phyloP scores from a whole-genome alignment of 805 yeast genomes.

The Tetrapisispora pingtungensis region DNA sequence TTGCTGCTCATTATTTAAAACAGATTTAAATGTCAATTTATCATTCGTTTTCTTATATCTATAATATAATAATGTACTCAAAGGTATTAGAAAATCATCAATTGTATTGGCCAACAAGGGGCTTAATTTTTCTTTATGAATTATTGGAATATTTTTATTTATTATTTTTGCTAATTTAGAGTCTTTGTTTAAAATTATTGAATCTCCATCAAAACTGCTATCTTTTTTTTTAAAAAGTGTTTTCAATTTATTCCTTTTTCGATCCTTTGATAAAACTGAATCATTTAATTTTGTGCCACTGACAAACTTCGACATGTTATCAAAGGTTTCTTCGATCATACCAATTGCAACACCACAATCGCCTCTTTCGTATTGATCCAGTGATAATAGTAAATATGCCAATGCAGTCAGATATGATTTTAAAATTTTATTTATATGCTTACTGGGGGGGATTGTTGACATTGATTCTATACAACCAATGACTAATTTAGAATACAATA shows the following conservation, averaged over 20 bases:
- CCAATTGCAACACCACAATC: conserved; percentile 24
- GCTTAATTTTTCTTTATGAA: conserved; percentile 6
- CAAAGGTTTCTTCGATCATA: conserved; percentile 18
- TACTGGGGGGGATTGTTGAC: background rate
- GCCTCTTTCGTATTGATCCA: conserved; percentile 21
- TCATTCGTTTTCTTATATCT: conserved; percentile 25
- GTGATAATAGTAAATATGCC: conserved; percentile 19
- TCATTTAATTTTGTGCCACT: conserved; percentile 10
- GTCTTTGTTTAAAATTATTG: background rate
- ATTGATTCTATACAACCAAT: conserved; percentile 18
- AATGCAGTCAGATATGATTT: conserved; percentile 17
- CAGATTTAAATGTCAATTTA: conserved; percentile 17
- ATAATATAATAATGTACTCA: conserved; percentile 18
- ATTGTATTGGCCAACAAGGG: conserved; percentile 20
- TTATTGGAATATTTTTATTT: conserved; percentile 1
- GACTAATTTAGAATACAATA: conserved; percentile 21
- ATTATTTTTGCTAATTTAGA: background rate
- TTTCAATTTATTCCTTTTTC: conserved; percentile 11
- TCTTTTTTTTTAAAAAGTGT: conserved; percentile 5
- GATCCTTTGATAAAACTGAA: background rate
- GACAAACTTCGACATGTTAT: conserved; percentile 10
- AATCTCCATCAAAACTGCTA: background rate
- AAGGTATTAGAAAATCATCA: conserved; percentile 22
- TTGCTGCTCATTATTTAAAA: conserved; percentile 10
- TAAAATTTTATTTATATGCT: conserved; percentile 8